These are phyloP conservation scores for Gaeumannomyces tritici DNA, from an alignment of 2,329 filamentous ascomycete species.

Conservation along the genomic window DNA sequence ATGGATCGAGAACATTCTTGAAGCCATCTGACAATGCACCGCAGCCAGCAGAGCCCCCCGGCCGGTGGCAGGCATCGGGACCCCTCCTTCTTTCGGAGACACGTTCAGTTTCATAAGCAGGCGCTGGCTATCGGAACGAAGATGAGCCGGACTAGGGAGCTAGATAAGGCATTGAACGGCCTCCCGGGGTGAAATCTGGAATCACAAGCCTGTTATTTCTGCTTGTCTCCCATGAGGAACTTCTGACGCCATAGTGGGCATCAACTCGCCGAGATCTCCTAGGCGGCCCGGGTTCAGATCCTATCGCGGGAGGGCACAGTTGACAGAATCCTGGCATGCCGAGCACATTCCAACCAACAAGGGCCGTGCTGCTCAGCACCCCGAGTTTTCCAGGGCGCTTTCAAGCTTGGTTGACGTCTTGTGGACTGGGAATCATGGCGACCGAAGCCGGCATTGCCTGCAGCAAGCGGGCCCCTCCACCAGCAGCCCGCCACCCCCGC, in stretches of 20 bases:
- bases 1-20: neutral
- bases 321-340: neutral
- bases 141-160: slow-evolving; percentile 9
- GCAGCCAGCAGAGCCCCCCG: neutral
- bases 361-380: neutral
- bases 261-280: neutral
- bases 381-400: neutral
- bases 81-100: slow-evolving; percentile 13
- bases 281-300: neutral
- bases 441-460: neutral
- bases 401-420: neutral
- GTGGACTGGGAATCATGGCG: no score
- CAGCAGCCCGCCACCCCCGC: no score
- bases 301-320: neutral
- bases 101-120: slow-evolving; percentile 13
- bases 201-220: neutral
- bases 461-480: no score
- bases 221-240: neutral
- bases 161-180: neutral
- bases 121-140: slow-evolving; percentile 15
- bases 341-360: neutral
- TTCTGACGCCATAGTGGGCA: neutral
- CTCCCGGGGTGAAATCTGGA: neutral
- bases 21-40: no score
- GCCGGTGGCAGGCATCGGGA: neutral